Percentiles rank a stretch among this genome's conserved stretches.
Evolutionary conservation across 345 rosid species (phyloP).

Genomic region (Toxicodendron radicans): DNA sequence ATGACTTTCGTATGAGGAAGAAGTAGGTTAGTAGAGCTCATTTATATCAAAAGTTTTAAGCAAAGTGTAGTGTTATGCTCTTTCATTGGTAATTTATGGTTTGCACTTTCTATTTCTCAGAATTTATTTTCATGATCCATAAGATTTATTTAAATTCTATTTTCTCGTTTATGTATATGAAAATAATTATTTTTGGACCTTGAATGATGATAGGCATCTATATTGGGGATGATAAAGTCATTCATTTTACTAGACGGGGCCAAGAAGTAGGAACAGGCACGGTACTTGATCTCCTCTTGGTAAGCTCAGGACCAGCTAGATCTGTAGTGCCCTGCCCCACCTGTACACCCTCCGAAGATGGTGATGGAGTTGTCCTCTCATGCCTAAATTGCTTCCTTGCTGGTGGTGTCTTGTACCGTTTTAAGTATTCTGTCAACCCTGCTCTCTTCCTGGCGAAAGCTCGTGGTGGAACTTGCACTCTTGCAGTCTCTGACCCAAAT

Average conservation of each 20-base stretch:
- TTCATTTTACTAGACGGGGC: constrained; percentile 89
- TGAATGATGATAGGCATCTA: constrained; percentile 57
- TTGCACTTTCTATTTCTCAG: not conserved
- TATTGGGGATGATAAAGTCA: constrained; percentile 72
- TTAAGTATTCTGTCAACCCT: constrained; percentile 72
- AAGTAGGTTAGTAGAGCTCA: not conserved
- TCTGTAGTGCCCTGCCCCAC: constrained; percentile 55
- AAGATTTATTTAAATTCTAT: not conserved
- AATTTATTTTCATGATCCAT: not conserved
- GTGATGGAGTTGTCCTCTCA: constrained; percentile 68
- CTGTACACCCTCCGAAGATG: constrained; percentile 54
- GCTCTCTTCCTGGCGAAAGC: constrained; percentile 83
- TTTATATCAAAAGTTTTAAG: not conserved
- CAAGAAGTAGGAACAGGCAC: constrained; percentile 96
- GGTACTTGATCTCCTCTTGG: constrained; percentile 60
- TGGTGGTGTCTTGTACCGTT: constrained; percentile 75
- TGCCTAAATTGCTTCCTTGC: constrained; percentile 90
- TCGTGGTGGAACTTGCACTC: constrained; percentile 93
- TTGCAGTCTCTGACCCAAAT: constrained; percentile 57
- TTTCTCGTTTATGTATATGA: not conserved
- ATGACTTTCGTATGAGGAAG: not conserved
- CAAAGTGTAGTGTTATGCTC: not conserved
- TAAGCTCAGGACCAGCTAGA: constrained; percentile 71
- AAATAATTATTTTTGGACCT: not conserved
- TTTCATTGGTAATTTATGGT: not conserved